Base-by-base conservation (phyloP, 352 stramenopile species). In the Phytophthora uliginosa region DNA sequence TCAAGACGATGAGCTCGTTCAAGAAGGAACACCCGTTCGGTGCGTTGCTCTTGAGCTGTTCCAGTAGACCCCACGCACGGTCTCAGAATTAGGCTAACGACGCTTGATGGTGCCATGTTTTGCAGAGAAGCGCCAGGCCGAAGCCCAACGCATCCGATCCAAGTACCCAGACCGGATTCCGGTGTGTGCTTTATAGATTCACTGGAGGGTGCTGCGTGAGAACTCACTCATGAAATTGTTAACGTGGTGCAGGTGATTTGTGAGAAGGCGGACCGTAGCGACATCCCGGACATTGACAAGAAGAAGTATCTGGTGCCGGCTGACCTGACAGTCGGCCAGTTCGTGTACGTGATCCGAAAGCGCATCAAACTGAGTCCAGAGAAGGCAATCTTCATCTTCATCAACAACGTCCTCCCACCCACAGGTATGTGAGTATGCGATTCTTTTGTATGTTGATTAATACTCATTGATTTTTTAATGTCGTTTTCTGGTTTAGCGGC, bases 251-350 rank as follows among this genome's bases (percentile, higher is more conserved):
- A 95, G 89, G 86, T 96, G 51, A 97, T 97, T 77, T 97, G 89
- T 79, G 92, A 97, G 77, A 97, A 99, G 84, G 97, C 98, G 20
- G 95, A 99, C 76, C 94, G 97, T 66, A 99, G 95, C 50, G 98
- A 99, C 72, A 99, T 99, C 77, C 98, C 97, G 24, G 98, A 99
- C 76, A 99, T 99, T 91, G 98, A 99, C 85, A 99, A 99, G 91
- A 99, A 99, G 84, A 99, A 99, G 87, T 99, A 99, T 81, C 83
- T 99, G 53, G 98, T 99, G 56, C 97, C 97, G 7, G 91, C 96
- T 47, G 97, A 99, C 77, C 78, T 99, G 71, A 99, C 97, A 51
- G 97, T 99, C 8, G 98, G 98, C 6, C 98, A 99, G 85, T 99
- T 99, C 76, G 96, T 99, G 66, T 99, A 99, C 80, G 98, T 99